Conservation (phyloP, 2,329 filamentous ascomycete species). For the Aspergillus piperis region DNA sequence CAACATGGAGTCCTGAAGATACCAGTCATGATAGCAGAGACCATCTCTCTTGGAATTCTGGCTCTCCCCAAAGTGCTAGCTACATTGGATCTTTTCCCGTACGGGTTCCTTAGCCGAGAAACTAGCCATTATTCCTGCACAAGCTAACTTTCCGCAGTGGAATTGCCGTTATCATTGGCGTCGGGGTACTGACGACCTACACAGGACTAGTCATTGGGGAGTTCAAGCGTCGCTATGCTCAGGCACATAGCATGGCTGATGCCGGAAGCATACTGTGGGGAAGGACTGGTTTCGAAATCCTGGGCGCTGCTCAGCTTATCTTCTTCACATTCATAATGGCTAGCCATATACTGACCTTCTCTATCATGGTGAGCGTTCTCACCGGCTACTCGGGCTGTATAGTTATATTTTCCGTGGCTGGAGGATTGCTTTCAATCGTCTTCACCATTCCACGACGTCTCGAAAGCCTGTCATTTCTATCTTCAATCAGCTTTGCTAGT, state of each 20-base stretch:
- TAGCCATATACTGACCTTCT: conserved; percentile 67
- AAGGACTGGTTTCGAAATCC: conserved; percentile 59
- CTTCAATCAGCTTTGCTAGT: conserved; percentile 52
- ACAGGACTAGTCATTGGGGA: conserved; percentile 60
- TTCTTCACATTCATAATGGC: conserved; percentile 67
- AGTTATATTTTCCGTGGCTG: conserved; percentile 60
- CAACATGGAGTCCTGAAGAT: not conserved
- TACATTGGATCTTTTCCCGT: conserved; percentile 53
- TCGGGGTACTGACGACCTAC: conserved; percentile 57
- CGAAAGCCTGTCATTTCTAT: conserved; percentile 11
- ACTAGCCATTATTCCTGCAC: not conserved
- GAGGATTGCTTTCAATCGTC: conserved; percentile 57
- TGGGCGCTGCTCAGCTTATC: conserved; percentile 61
- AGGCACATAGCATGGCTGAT: conserved; percentile 66
- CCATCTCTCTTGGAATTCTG: conserved; percentile 57
- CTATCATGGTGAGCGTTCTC: conserved; percentile 65
- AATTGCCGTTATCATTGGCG: conserved; percentile 49
- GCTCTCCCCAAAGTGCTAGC: conserved; percentile 55
- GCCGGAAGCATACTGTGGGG: conserved; percentile 64
- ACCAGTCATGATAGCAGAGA: conserved; percentile 57
- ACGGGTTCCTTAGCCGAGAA: conserved; percentile 13
- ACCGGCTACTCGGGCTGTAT: conserved; percentile 61
- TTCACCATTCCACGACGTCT: conserved; percentile 55
- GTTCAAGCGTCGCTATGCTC: conserved; percentile 56
- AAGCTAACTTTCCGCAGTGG: conserved; percentile 7